Evolutionary conservation across 2,329 filamentous ascomycete species (phyloP).

Genomic region (Lecanosticta acicola): DNA sequence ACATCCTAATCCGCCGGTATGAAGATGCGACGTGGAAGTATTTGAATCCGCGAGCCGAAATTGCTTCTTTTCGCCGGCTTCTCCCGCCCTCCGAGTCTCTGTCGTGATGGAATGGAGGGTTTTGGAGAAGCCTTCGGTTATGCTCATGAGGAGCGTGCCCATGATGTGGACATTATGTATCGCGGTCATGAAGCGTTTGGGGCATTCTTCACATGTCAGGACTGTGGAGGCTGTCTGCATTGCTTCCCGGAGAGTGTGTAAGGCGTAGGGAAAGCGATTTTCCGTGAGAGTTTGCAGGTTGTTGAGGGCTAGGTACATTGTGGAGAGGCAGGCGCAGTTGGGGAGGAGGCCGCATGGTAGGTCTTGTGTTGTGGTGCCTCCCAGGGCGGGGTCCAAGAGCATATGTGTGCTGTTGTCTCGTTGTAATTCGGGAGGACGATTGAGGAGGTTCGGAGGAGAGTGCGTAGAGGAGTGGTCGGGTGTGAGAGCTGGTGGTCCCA

Average conservation of each 20-base stretch:
- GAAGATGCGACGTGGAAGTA: slow-evolving; percentile 36
- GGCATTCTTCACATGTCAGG: slow-evolving; percentile 40
- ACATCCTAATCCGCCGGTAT: slow-evolving; percentile 40
- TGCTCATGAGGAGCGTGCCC: slow-evolving; percentile 37
- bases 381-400: slow-evolving; percentile 16
- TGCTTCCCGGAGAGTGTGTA: slow-evolving; percentile 39
- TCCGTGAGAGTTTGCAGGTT: slow-evolving; percentile 36
- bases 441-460: slow-evolving; percentile 14
- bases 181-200: slow-evolving; percentile 36
- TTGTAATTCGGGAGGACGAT: slow-evolving; percentile 4
- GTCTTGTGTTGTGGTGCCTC: slow-evolving; percentile 2
- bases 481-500: slow-evolving; percentile 16
- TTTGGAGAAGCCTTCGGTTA: slow-evolving; percentile 40
- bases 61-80: slow-evolving; percentile 34
- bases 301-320: slow-evolving; percentile 42
- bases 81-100: slow-evolving; percentile 34
- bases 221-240: slow-evolving; percentile 37
- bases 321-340: slow-evolving; percentile 41
- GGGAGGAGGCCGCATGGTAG: slow-evolving; percentile 15
- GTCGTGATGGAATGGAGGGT: slow-evolving; percentile 37
- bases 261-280: slow-evolving; percentile 39
- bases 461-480: slow-evolving; percentile 19
- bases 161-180: slow-evolving; percentile 44
- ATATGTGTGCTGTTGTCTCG: slow-evolving; percentile 6
- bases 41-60: slow-evolving; percentile 43